A percentile compares a stretch with the other conserved stretches of the same genome.
Conservation (phyloP, 139 green algal genomes). For the Chlamydomonas schloesseri region DNA sequence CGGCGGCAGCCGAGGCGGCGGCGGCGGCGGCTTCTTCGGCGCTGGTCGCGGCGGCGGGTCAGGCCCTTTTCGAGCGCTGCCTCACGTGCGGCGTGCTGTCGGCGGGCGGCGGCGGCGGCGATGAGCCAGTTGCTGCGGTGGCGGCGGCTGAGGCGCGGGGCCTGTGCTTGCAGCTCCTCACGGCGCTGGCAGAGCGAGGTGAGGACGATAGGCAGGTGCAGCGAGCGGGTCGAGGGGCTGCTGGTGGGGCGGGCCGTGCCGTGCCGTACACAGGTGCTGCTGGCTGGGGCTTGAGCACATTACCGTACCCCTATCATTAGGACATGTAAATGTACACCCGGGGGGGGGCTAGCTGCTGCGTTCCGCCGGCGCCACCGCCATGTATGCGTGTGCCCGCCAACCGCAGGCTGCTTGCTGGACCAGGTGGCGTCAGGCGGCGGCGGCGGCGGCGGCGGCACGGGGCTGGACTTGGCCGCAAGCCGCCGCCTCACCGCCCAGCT, state of each 20-base stretch:
- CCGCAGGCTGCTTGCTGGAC: slow-evolving; percentile 2
- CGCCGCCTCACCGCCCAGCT: neutral
- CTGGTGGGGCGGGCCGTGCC: too few species aligned
- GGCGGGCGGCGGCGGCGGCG: too few species aligned
- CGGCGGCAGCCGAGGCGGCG: neutral
- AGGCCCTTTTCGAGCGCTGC: slow-evolving; percentile 11
- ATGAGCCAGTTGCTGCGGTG: too few species aligned
- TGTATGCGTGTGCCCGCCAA: neutral
- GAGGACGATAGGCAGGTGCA: neutral
- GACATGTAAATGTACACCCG: too few species aligned
- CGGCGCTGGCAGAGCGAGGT: slow-evolving; percentile 17
- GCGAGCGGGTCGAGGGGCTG: too few species aligned
- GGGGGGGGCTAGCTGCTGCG: too few species aligned
- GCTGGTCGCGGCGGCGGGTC: slow-evolving; percentile 18
- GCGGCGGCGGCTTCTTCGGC: neutral
- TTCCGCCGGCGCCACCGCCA: too few species aligned
- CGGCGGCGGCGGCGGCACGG: neutral
- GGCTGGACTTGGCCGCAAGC: slow-evolving; percentile 16
- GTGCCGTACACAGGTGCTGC: too few species aligned
- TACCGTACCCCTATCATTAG: too few species aligned
- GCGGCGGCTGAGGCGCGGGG: neutral
- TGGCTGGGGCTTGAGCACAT: too few species aligned
- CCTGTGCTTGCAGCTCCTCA: slow-evolving; percentile 18
- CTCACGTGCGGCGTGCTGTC: neutral
- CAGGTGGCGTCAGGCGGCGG: neutral